phyloP scores from a whole-genome alignment of 306 rosid genomes.

The Dalbergia cochinchinensis region DNA sequence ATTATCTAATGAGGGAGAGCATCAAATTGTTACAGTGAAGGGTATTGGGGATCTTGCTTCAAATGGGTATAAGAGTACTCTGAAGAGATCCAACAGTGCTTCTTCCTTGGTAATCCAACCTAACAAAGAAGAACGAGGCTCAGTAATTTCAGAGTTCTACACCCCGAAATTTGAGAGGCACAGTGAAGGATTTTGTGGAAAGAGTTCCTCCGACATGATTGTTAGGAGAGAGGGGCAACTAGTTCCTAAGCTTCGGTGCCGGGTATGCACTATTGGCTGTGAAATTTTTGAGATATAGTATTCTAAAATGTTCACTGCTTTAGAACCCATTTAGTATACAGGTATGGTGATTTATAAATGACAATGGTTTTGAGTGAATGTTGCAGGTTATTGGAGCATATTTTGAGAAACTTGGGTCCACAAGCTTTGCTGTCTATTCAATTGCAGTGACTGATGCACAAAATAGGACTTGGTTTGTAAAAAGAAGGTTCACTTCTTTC shows the following conservation, averaged over 20 bases:
- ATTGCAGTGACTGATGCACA: conserved; percentile 90
- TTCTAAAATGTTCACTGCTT: not conserved
- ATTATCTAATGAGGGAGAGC: conserved; percentile 44
- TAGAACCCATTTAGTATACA: not conserved
- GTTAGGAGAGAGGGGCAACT: conserved; percentile 66
- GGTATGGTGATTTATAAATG: conserved; percentile 16
- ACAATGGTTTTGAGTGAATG: conserved; percentile 28
- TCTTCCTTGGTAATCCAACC: conserved; percentile 66
- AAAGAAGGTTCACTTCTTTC: conserved; percentile 79
- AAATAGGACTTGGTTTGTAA: conserved; percentile 90
- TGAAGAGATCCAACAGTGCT: conserved; percentile 86
- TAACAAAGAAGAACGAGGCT: conserved; percentile 52
- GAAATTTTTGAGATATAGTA: conserved; percentile 32
- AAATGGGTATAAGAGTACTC: conserved; percentile 53
- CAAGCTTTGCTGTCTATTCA: conserved; percentile 96
- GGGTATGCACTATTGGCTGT: conserved; percentile 68
- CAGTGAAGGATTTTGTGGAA: conserved; percentile 57
- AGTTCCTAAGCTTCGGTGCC: conserved; percentile 84
- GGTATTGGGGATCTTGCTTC: conserved; percentile 44
- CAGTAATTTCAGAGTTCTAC: conserved; percentile 80
- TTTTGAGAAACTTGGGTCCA: conserved; percentile 87
- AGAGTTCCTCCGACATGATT: conserved; percentile 69
- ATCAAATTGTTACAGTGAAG: conserved; percentile 57
- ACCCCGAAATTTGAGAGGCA: conserved; percentile 66
- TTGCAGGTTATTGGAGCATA: conserved; percentile 94